These are phyloP conservation scores for Salix viminalis DNA, from an alignment of 345 rosid species.

Conservation along the genomic window DNA sequence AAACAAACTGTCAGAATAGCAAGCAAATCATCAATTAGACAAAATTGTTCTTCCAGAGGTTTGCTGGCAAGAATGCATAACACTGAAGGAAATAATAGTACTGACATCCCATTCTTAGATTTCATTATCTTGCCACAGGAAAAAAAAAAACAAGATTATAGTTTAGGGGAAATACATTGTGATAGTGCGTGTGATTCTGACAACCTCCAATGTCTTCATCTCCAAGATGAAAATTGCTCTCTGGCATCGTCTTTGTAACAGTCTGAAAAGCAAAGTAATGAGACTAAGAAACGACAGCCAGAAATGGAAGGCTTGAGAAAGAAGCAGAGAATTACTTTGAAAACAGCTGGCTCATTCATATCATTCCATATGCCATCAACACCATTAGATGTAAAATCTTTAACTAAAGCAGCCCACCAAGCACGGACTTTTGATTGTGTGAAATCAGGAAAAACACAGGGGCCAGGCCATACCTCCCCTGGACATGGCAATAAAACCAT, in stretches of 20 bases:
- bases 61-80: too few species aligned
- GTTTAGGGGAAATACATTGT: constrained; percentile 55
- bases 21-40: too few species aligned
- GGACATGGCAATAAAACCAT: constrained; percentile 18
- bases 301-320: not conserved
- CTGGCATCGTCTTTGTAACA: constrained; percentile 90
- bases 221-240: constrained; percentile 70
- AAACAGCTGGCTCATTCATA: constrained; percentile 92
- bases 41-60: too few species aligned
- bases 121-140: not conserved
- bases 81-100: too few species aligned
- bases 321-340: constrained; percentile 50
- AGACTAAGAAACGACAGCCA: constrained; percentile 11
- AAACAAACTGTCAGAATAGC: not conserved
- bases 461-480: constrained; percentile 98
- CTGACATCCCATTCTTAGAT: not conserved
- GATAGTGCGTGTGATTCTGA: constrained; percentile 75
- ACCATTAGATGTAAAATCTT: constrained; percentile 69
- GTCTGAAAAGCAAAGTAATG: constrained; percentile 38
- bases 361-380: constrained; percentile 99
- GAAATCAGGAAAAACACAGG: constrained; percentile 86
- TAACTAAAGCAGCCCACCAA: constrained; percentile 87
- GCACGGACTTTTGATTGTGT: constrained; percentile 67
- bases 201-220: constrained; percentile 79
- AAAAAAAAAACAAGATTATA: constrained; percentile 6